Evolutionary conservation across 2,329 filamentous ascomycete species (phyloP).

Genomic region (Niveomyces coronatus): DNA sequence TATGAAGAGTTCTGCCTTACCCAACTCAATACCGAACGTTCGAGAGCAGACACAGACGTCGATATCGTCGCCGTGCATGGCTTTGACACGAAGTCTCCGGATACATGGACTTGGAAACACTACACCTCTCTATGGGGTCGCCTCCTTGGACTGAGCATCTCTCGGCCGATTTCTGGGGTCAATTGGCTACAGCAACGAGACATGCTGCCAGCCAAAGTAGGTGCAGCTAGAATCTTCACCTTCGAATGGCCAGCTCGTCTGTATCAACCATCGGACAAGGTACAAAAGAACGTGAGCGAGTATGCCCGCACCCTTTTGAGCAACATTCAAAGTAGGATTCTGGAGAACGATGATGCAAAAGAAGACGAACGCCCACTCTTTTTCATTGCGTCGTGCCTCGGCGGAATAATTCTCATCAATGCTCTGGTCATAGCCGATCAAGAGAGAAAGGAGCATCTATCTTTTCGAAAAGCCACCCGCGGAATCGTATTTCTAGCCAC

Average conservation of each 20-base stretch:
- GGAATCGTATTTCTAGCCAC: not conserved
- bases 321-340: conserved; percentile 13
- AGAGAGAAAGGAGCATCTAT: not conserved
- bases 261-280: not conserved
- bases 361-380: not conserved
- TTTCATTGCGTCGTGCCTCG: not conserved
- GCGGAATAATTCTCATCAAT: not conserved
- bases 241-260: not conserved
- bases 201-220: not conserved
- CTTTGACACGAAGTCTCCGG: conserved; percentile 19
- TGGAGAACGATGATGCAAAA: not conserved
- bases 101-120: conserved; percentile 18
- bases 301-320: conserved; percentile 15
- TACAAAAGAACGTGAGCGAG: not conserved
- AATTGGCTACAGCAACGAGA: not conserved
- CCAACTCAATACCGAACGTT: not conserved
- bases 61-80: conserved; percentile 27
- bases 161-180: not conserved
- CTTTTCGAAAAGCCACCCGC: not conserved
- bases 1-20: not conserved
- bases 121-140: not conserved
- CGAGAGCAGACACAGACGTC: conserved; percentile 11
- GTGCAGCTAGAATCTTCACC: not conserved
- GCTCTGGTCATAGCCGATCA: not conserved
- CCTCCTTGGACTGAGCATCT: conserved; percentile 12